Conservation (phyloP, 2,329 filamentous ascomycete genomes). For the Leptodontidium sp. region DNA sequence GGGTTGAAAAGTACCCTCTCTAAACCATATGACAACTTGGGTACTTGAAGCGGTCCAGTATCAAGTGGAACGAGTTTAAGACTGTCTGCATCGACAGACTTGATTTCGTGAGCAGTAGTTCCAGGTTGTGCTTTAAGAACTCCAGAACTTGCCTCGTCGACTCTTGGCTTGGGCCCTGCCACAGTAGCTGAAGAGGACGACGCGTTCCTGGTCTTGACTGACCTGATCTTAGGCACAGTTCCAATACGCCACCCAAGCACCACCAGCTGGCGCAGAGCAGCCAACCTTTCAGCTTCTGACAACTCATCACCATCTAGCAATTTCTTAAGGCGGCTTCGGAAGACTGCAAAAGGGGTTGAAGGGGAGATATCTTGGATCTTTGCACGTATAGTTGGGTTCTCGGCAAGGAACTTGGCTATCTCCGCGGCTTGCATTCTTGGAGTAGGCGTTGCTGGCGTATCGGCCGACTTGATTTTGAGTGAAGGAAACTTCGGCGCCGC, state of each 20-base stretch:
- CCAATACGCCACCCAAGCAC: background rate
- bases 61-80: constrained; percentile 43
- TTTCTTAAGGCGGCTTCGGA: background rate
- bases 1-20: constrained; percentile 86
- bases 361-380: background rate
- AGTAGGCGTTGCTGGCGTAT: background rate
- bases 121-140: constrained; percentile 12
- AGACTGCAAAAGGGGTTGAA: background rate
- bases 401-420: constrained; percentile 1
- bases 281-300: constrained; percentile 7
- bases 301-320: constrained; percentile 1
- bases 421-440: background rate
- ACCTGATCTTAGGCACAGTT: background rate
- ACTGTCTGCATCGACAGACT: constrained; percentile 40
- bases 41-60: constrained; percentile 42
- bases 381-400: background rate
- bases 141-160: background rate
- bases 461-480: background rate
- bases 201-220: background rate
- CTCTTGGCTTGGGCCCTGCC: background rate
- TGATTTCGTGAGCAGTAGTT: constrained; percentile 36
- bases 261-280: background rate
- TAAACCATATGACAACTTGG: constrained; percentile 45
- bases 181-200: background rate
- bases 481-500: background rate